Evolutionary conservation across 1,284 basidiomycete species (phyloP).

Genomic region (Cutaneotrichosporon cyanovorans): DNA sequence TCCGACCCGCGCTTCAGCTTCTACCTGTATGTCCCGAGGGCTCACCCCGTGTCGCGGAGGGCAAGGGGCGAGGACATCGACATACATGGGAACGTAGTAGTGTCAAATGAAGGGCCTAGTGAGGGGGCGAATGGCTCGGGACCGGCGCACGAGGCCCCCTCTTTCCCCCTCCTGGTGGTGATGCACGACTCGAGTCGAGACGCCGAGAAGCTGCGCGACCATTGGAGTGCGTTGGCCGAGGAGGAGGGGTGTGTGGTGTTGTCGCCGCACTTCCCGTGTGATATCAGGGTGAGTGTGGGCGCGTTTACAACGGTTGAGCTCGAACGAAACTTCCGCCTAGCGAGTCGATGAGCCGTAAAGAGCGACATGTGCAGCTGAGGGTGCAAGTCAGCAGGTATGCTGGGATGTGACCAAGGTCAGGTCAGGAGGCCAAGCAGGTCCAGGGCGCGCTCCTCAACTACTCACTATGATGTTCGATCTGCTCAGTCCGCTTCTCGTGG

Average conservation of each 20-base stretch:
- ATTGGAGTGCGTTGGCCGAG: constrained; percentile 11
- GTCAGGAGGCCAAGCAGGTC: too few species aligned
- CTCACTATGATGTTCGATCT: too few species aligned
- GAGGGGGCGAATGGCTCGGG: too few species aligned
- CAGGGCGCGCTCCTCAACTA: too few species aligned
- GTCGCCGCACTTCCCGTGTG: constrained; percentile 15
- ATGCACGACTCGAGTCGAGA: constrained; percentile 16
- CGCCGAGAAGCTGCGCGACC: constrained; percentile 11
- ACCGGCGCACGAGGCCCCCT: too few species aligned
- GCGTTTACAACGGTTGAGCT: too few species aligned
- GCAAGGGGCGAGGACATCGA: constrained; percentile 11
- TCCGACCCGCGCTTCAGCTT: constrained; percentile 11
- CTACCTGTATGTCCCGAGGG: constrained; percentile 16
- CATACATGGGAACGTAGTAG: background rate
- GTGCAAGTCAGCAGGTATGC: too few species aligned
- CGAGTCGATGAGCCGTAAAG: too few species aligned
- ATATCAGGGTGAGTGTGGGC: constrained; percentile 14
- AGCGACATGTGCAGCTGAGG: background rate
- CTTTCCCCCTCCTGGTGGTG: constrained; percentile 14
- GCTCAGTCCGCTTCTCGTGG: background rate
- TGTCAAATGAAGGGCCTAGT: background rate
- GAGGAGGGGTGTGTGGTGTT: constrained; percentile 12
- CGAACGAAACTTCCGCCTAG: too few species aligned
- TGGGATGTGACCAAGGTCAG: too few species aligned
- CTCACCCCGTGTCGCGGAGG: constrained; percentile 15